Evolutionary conservation across 352 stramenopile species (phyloP).

Genomic region (Phytophthora aleatoria): DNA sequence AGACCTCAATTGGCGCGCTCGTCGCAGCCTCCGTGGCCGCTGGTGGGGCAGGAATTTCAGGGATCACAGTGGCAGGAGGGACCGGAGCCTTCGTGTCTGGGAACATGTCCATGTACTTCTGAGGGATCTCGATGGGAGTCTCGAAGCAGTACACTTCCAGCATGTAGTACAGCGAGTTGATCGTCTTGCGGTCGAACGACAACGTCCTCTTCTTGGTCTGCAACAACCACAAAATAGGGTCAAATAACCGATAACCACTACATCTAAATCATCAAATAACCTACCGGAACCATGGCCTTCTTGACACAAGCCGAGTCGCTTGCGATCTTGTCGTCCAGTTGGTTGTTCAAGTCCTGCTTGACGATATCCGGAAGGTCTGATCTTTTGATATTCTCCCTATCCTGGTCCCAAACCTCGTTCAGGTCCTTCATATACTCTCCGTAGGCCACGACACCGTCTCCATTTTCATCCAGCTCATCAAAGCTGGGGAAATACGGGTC

Average conservation of each 20-base stretch:
- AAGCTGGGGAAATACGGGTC: slow-evolving; percentile 49
- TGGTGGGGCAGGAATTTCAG: slow-evolving; percentile 2
- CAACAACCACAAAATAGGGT: background rate
- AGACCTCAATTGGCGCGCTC: slow-evolving; percentile 10
- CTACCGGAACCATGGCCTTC: slow-evolving; percentile 46
- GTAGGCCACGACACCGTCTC: slow-evolving; percentile 39
- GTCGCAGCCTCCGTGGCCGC: background rate
- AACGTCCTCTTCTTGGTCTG: slow-evolving; percentile 40
- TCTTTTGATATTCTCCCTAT: slow-evolving; percentile 32
- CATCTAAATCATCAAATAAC: background rate
- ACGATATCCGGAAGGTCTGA: slow-evolving; percentile 41
- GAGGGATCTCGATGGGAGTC: slow-evolving; percentile 31
- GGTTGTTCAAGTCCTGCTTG: slow-evolving; percentile 40
- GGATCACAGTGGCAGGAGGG: slow-evolving; percentile 1
- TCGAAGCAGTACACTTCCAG: slow-evolving; percentile 48
- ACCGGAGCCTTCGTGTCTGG: slow-evolving; percentile 13
- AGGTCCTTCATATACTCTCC: slow-evolving; percentile 47
- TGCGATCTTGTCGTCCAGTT: slow-evolving; percentile 49
- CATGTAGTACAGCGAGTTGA: slow-evolving; percentile 42
- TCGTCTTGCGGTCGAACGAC: slow-evolving; percentile 29
- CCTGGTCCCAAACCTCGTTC: slow-evolving; percentile 22
- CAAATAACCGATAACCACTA: background rate
- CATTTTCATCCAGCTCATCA: slow-evolving; percentile 40
- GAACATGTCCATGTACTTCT: slow-evolving; percentile 42
- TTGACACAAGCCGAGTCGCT: slow-evolving; percentile 41